Evolutionary conservation across 371 early-diverging fungal genomes (phyloP).

Genomic region (Nosema granulosis): DNA sequence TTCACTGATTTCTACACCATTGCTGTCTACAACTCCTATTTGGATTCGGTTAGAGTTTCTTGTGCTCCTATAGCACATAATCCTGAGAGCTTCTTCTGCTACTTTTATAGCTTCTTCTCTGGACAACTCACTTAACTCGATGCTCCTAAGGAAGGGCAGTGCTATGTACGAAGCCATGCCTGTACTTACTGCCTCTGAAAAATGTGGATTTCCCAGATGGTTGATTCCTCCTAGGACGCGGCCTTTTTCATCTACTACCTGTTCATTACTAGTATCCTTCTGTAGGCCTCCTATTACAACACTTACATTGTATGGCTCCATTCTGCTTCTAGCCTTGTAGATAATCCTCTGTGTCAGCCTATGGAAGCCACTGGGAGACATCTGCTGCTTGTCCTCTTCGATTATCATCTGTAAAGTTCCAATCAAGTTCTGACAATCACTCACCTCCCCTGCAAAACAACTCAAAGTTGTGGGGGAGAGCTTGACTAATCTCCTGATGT

Average conservation of each 20-base stretch:
- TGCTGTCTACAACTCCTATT: constrained; percentile 43
- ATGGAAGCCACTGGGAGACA: constrained; percentile 58
- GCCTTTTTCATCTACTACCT: neutral
- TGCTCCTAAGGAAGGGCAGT: constrained; percentile 81
- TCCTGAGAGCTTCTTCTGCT: constrained; percentile 81
- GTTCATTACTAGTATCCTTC: constrained; percentile 25
- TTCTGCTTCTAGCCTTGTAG: constrained; percentile 82
- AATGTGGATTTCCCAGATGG: constrained; percentile 86
- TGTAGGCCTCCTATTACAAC: constrained; percentile 82
- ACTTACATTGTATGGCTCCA: constrained; percentile 89
- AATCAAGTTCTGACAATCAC: constrained; percentile 82
- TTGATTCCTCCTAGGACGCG: constrained; percentile 78
- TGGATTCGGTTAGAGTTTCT: constrained; percentile 81
- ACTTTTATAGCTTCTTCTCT: constrained; percentile 83
- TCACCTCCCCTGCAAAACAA: constrained; percentile 82
- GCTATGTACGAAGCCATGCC: constrained; percentile 90
- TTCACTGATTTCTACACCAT: constrained; percentile 18
- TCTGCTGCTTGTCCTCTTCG: constrained; percentile 67
- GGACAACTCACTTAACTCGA: constrained; percentile 61
- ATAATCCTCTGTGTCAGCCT: constrained; percentile 70
- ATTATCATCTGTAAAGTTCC: constrained; percentile 76
- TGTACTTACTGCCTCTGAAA: constrained; percentile 82
- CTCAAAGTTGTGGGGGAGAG: constrained; percentile 77
- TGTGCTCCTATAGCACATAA: constrained; percentile 90
- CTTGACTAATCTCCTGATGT: constrained; percentile 75